These are phyloP conservation scores for Pythium aphanidermatum DNA, from an alignment of 352 stramenopile species.

Conservation along the genomic window DNA sequence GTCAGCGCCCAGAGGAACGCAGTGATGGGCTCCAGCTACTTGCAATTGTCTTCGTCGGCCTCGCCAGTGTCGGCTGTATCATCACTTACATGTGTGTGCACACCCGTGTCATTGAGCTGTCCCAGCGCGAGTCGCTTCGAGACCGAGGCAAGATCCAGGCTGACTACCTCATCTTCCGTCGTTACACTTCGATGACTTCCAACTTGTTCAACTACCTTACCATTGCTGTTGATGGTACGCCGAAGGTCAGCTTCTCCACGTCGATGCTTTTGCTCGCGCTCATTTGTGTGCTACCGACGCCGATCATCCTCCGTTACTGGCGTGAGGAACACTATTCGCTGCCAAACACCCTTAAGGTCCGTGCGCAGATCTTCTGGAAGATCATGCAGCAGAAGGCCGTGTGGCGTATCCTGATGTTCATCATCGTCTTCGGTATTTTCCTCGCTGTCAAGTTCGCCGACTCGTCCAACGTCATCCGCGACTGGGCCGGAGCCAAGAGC, in stretches of 20 bases:
- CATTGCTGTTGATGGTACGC: constrained; percentile 26
- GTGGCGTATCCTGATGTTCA: constrained; percentile 62
- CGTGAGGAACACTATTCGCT: constrained; percentile 62
- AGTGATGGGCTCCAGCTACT: constrained; percentile 29
- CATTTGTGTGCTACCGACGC: constrained; percentile 46
- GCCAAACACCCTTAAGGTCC: constrained; percentile 51
- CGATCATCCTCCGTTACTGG: constrained; percentile 48
- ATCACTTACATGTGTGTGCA: constrained; percentile 60
- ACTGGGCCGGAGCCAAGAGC: constrained; percentile 29
- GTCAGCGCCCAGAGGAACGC: constrained; percentile 17
- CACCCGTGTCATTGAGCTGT: constrained; percentile 58
- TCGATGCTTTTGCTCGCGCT: constrained; percentile 43
- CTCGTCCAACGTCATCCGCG: constrained; percentile 31
- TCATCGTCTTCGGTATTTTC: constrained; percentile 56
- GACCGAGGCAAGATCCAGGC: constrained; percentile 49
- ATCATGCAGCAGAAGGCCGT: constrained; percentile 74
- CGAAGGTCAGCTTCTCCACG: constrained; percentile 33
- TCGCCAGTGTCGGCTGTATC: constrained; percentile 57
- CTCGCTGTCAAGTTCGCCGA: constrained; percentile 48
- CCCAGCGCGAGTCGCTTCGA: constrained; percentile 51
- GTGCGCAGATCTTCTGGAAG: constrained; percentile 62
- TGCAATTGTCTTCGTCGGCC: constrained; percentile 30
- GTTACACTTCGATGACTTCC: constrained; percentile 43
- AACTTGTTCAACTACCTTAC: constrained; percentile 46
- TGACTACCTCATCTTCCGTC: constrained; percentile 59